phyloP scores from a whole-genome alignment of 805 yeast genomes.

The Metschnikowia continentalis region DNA sequence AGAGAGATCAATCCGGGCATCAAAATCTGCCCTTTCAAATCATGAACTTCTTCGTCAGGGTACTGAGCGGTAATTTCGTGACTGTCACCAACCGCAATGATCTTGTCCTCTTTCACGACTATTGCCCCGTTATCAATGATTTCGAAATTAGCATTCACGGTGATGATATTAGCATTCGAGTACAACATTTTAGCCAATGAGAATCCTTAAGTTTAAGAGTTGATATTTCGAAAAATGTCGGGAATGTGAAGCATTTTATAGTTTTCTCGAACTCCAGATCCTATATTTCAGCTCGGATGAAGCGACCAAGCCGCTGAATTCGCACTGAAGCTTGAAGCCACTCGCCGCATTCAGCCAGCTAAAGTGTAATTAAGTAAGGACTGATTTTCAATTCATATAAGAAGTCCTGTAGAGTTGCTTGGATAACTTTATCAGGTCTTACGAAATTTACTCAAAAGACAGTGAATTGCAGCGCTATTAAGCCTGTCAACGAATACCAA shows the following conservation, averaged over 20 bases:
- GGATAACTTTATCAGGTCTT: background rate
- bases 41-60: slow-evolving; percentile 4
- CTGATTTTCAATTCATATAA: background rate
- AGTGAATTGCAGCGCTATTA: background rate
- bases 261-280: background rate
- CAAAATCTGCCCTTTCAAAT: slow-evolving; percentile 10
- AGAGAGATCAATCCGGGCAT: slow-evolving; percentile 16
- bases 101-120: slow-evolving; percentile 9
- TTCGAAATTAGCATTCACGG: slow-evolving; percentile 13
- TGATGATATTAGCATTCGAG: slow-evolving; percentile 11
- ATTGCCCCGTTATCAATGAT: slow-evolving; percentile 12
- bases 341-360: background rate
- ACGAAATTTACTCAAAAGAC: background rate
- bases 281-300: background rate
- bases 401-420: background rate
- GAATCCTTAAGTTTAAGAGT: background rate
- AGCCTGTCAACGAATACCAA: background rate
- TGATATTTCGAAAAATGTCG: background rate
- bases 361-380: background rate
- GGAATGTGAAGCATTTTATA: background rate
- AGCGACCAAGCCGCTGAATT: background rate
- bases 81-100: slow-evolving; percentile 10
- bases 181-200: slow-evolving; percentile 7
- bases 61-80: slow-evolving; percentile 1
- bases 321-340: background rate